Evolutionary conservation across 1,139 yeast species (phyloP).

Genomic region (Blastobotrys arbuscula): DNA sequence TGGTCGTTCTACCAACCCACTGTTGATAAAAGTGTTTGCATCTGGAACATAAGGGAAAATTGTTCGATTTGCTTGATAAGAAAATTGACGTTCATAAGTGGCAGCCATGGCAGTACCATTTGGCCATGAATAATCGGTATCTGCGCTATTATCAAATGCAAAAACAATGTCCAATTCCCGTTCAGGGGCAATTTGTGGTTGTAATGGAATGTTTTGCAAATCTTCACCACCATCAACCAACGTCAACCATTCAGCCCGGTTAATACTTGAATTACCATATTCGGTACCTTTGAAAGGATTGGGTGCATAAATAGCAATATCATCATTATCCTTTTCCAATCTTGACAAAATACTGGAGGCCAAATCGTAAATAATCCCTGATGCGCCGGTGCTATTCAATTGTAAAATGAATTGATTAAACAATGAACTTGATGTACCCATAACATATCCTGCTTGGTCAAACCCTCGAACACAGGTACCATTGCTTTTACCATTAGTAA

Average conservation of each 20-base stretch:
- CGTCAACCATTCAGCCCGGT: slow-evolving; percentile 43
- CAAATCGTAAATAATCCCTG: slow-evolving; percentile 45
- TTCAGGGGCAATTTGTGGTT: slow-evolving; percentile 66
- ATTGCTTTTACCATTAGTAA: slow-evolving; percentile 46
- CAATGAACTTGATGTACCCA: slow-evolving; percentile 75
- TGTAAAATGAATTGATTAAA: slow-evolving; percentile 66
- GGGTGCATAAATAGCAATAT: slow-evolving; percentile 67
- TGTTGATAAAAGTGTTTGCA: slow-evolving; percentile 48
- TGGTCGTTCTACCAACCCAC: slow-evolving; percentile 41
- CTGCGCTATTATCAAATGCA: slow-evolving; percentile 87
- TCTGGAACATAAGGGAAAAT: slow-evolving; percentile 71
- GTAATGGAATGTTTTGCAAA: slow-evolving; percentile 68
- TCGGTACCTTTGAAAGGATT: slow-evolving; percentile 58
- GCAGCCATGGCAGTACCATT: slow-evolving; percentile 65
- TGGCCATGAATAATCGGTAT: slow-evolving; percentile 48
- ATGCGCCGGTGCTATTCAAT: slow-evolving; percentile 49
- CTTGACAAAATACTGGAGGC: slow-evolving; percentile 27
- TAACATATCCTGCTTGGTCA: slow-evolving; percentile 70
- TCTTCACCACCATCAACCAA: slow-evolving; percentile 91
- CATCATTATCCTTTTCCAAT: slow-evolving; percentile 39
- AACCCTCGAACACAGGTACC: slow-evolving; percentile 55
- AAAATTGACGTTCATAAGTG: slow-evolving; percentile 66
- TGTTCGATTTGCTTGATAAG: slow-evolving; percentile 60
- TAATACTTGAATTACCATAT: slow-evolving; percentile 27
- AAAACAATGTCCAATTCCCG: slow-evolving; percentile 71